A percentile compares a stretch with the other conserved stretches of the same genome.
phyloP scores from a whole-genome alignment of 805 yeast species.

The Barnettozyma populi region DNA sequence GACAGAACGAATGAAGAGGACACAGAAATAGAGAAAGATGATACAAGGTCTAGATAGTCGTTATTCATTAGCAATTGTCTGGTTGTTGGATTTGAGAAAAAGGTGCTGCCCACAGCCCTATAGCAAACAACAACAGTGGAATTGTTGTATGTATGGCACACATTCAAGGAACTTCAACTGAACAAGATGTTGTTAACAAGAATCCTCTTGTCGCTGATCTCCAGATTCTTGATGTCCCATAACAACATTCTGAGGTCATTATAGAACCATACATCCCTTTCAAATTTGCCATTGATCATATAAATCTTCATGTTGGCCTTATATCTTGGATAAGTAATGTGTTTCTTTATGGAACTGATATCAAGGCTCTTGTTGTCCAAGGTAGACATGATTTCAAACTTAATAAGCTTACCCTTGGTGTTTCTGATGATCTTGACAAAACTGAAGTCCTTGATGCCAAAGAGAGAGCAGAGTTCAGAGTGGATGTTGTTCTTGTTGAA shows the following conservation, averaged over 20 bases:
- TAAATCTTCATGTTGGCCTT: constrained; percentile 40
- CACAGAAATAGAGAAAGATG: constrained; percentile 3
- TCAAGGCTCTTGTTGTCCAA: constrained; percentile 10
- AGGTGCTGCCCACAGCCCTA: neutral
- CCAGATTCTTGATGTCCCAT: constrained; percentile 23
- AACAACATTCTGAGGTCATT: constrained; percentile 26
- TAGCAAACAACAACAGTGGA: neutral
- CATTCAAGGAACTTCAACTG: neutral
- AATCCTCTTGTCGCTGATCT: constrained; percentile 17
- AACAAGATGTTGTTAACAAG: constrained; percentile 22
- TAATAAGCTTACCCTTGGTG: constrained; percentile 33
- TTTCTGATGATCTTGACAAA: constrained; percentile 36
- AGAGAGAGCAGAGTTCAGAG: constrained; percentile 16
- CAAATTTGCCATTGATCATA: constrained; percentile 21
- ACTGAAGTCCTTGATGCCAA: constrained; percentile 21
- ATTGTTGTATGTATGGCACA: neutral
- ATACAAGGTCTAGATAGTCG: neutral
- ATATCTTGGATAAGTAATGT: constrained; percentile 39
- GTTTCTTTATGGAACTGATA: constrained; percentile 29
- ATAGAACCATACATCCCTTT: constrained; percentile 24
- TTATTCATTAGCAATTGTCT: constrained; percentile 6
- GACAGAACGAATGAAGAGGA: constrained; percentile 6
- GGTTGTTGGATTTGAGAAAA: neutral
- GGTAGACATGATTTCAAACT: constrained; percentile 29
- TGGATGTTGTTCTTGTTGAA: constrained; percentile 20